Conservation (phyloP, 768 basidiomycete species). For the Lyophyllum atratum region DNA sequence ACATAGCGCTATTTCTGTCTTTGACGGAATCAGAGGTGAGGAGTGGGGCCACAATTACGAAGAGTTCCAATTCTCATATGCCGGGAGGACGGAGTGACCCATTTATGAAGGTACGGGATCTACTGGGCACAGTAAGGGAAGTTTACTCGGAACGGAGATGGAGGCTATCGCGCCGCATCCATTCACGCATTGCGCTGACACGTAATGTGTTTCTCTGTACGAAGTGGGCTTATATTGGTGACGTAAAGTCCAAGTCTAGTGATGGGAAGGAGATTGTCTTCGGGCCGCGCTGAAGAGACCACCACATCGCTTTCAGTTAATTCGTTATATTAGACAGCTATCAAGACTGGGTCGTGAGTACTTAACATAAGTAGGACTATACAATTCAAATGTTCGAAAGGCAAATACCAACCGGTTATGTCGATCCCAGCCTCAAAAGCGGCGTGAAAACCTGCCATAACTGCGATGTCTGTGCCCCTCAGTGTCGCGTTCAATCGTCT, state of each 20-base stretch:
- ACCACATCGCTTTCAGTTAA: not conserved
- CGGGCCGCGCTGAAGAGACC: not conserved
- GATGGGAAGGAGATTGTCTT: conserved; percentile 5
- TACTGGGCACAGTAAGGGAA: conserved; percentile 22
- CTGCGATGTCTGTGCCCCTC: not conserved
- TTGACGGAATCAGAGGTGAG: too few species aligned
- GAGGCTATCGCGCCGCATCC: conserved; percentile 22
- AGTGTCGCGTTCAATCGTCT: not conserved
- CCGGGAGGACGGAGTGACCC: too few species aligned
- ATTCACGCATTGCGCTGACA: too few species aligned
- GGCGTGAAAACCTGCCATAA: not conserved
- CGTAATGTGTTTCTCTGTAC: too few species aligned
- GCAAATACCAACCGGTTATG: not conserved
- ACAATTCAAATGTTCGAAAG: not conserved
- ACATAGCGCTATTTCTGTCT: too few species aligned
- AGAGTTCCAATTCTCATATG: too few species aligned
- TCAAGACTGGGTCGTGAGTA: not conserved
- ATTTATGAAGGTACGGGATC: conserved; percentile 20
- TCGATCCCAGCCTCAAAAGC: not conserved
- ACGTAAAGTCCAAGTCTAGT: not conserved
- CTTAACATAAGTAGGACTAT: not conserved
- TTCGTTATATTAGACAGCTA: not conserved
- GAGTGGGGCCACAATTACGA: too few species aligned
- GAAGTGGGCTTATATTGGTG: conserved; percentile 19
- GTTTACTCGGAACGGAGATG: conserved; percentile 20